Conservation (phyloP, 2,329 filamentous ascomycete genomes). For the Microsporum ferrugineum region DNA sequence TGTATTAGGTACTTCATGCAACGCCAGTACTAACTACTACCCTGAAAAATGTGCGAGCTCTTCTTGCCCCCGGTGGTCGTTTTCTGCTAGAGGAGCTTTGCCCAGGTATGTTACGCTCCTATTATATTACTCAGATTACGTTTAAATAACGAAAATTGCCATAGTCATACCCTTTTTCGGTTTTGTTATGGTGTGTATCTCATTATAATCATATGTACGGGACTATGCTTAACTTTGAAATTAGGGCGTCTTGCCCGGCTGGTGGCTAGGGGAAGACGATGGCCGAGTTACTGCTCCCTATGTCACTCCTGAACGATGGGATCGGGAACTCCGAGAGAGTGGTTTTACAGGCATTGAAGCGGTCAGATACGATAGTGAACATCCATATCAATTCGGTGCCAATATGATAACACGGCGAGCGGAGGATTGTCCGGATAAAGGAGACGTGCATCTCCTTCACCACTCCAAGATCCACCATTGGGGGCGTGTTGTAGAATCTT, state of each 20-base stretch:
- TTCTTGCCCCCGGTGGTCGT: background rate
- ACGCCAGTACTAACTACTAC: background rate
- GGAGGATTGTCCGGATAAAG: background rate
- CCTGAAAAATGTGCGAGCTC: background rate
- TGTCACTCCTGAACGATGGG: conserved; percentile 2
- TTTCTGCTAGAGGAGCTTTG: background rate
- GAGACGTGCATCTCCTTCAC: background rate
- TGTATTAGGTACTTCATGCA: background rate
- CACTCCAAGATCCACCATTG: background rate
- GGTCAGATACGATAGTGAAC: background rate
- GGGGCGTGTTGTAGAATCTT: background rate
- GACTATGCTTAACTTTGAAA: background rate
- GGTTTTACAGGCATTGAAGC: conserved; percentile 7
- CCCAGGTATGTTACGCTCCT: background rate
- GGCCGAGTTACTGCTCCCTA: background rate
- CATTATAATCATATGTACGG: background rate
- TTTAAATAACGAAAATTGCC: background rate
- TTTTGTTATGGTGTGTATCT: background rate
- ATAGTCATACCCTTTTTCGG: background rate
- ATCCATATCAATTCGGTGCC: background rate
- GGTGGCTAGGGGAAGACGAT: conserved; percentile 9
- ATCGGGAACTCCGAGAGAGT: background rate
- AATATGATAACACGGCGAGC: background rate
- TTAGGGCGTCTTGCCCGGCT: conserved; percentile 7
- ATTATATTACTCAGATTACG: background rate